A percentile compares a stretch with the other conserved stretches of the same genome.
phyloP scores from a whole-genome alignment of 805 yeast species.

The Starmerella floricola region DNA sequence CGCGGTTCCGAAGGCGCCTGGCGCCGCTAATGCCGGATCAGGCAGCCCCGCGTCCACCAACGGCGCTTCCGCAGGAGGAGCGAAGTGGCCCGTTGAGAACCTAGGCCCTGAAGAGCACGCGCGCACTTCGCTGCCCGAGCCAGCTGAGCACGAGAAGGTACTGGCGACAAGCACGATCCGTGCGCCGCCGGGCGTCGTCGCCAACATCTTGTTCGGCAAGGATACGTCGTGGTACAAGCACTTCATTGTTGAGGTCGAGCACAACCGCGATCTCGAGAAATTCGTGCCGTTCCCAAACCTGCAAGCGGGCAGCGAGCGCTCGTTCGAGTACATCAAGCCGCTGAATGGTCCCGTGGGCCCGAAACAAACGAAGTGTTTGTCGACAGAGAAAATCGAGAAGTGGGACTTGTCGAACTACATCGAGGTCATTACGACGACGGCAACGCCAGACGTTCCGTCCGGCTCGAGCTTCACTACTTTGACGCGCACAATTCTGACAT shows the following conservation, averaged over 20 bases:
- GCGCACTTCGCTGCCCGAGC: constrained; percentile 43
- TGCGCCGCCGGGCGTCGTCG: constrained; percentile 71
- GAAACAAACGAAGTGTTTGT: constrained; percentile 69
- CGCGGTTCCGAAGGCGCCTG: too few species aligned
- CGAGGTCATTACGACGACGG: constrained; percentile 48
- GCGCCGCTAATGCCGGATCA: too few species aligned
- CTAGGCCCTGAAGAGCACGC: constrained; percentile 34
- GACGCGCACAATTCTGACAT: constrained; percentile 32
- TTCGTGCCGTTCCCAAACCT: constrained; percentile 21
- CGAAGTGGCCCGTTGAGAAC: constrained; percentile 29
- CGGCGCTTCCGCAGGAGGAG: neutral
- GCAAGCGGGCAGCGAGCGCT: constrained; percentile 28
- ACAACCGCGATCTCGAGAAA: constrained; percentile 26
- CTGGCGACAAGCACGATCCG: constrained; percentile 41
- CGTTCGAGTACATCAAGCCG: constrained; percentile 58
- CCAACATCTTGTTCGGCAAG: constrained; percentile 56
- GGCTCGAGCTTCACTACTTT: constrained; percentile 65
- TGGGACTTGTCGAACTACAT: constrained; percentile 45
- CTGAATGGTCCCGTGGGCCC: constrained; percentile 82
- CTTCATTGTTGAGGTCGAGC: constrained; percentile 29
- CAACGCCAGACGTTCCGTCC: constrained; percentile 91
- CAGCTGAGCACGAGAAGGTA: constrained; percentile 39
- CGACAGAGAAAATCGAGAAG: constrained; percentile 49
- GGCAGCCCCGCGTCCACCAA: neutral
- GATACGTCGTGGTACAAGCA: constrained; percentile 36